Evolutionary conservation across 768 basidiomycete genomes (phyloP).

Genomic region (Suillus tomentosus): DNA sequence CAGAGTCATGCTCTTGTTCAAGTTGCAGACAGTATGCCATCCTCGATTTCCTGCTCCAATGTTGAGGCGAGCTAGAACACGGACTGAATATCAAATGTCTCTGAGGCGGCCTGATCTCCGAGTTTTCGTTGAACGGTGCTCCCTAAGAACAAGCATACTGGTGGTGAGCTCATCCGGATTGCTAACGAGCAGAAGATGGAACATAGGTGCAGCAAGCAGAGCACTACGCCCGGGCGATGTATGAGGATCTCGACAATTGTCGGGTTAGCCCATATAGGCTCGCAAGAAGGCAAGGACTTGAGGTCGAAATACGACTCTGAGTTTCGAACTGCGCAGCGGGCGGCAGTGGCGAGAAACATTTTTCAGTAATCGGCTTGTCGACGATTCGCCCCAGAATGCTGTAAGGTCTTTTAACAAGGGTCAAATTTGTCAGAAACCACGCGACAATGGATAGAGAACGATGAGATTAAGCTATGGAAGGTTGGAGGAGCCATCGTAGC

Average conservation of each 20-base stretch:
- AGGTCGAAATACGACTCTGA: too few relatives aligned
- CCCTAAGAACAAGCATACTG: background rate
- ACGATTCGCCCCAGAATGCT: constrained; percentile 15
- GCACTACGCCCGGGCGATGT: background rate
- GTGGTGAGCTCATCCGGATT: background rate
- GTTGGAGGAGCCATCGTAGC: constrained; percentile 16
- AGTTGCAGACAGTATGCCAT: background rate
- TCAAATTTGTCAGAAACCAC: background rate
- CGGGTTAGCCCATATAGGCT: constrained; percentile 24
- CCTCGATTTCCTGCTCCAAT: background rate
- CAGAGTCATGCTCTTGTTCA: background rate
- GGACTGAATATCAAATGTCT: background rate
- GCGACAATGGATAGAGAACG: constrained; percentile 10
- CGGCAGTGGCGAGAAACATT: constrained; percentile 12
- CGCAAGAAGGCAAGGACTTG: constrained; percentile 2
- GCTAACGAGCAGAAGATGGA: background rate
- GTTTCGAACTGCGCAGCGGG: too few relatives aligned
- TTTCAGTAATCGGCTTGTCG: background rate
- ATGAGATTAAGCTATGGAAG: constrained; percentile 18
- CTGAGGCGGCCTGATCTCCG: background rate
- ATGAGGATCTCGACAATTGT: constrained; percentile 14
- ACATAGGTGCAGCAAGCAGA: background rate
- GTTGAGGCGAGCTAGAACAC: background rate
- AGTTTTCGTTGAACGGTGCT: background rate
- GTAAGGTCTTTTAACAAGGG: constrained; percentile 17